These are phyloP conservation scores for Arthrobotrys conoides DNA, from an alignment of 2,329 filamentous ascomycete species.

Conservation along the genomic window DNA sequence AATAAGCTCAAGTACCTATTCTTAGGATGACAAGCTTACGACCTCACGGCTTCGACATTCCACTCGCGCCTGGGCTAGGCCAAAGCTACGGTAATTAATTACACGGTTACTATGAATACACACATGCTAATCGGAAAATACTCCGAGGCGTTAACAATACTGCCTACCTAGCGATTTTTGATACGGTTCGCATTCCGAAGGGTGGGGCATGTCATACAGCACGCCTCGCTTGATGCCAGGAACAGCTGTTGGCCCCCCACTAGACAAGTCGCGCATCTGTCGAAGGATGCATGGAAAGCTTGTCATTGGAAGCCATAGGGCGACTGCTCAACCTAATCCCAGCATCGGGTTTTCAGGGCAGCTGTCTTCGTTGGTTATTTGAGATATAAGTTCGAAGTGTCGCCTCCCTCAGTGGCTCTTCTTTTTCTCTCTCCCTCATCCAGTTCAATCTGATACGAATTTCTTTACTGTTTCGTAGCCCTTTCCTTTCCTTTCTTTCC, in stretches of 20 bases:
- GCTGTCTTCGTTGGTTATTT: conserved; percentile 40
- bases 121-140: conserved; percentile 32
- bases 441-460: conserved; percentile 60
- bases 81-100: conserved; percentile 24
- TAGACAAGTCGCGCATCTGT: conserved; percentile 49
- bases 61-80: conserved; percentile 43
- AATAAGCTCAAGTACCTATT: conserved; percentile 59
- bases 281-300: conserved; percentile 58
- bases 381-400: conserved; percentile 54
- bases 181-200: conserved; percentile 36
- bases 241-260: conserved; percentile 24
- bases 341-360: conserved; percentile 11
- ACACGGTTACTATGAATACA: conserved; percentile 59
- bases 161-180: conserved; percentile 34
- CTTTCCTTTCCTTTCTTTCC: conserved; percentile 44
- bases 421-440: conserved; percentile 51
- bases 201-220: conserved; percentile 38
- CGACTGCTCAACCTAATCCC: conserved; percentile 43
- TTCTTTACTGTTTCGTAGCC: conserved; percentile 50
- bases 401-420: conserved; percentile 36
- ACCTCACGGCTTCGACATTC: conserved; percentile 25
- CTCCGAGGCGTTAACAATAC: conserved; percentile 37
- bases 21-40: conserved; percentile 43
- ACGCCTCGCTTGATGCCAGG: conserved; percentile 57
- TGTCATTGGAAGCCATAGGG: conserved; percentile 55